Evolutionary conservation across 306 rosid species (phyloP).

Genomic region (Biancaea sappan): DNA sequence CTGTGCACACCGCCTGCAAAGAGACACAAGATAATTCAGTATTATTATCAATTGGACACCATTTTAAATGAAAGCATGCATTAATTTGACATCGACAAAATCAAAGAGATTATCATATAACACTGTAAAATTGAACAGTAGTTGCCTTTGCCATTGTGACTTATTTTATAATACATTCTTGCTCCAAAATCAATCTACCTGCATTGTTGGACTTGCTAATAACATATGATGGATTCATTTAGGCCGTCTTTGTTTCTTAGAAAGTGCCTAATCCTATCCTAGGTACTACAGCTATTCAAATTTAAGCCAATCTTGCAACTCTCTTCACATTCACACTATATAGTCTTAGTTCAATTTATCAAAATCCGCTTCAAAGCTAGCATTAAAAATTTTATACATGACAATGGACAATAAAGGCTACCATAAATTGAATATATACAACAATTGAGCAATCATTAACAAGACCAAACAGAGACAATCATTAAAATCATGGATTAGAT

Average conservation of each 20-base stretch:
- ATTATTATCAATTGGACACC: background rate
- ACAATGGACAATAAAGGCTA: constrained; percentile 1
- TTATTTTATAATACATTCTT: background rate
- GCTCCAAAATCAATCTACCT: background rate
- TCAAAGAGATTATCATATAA: background rate
- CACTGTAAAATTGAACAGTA: background rate
- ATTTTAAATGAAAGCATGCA: background rate
- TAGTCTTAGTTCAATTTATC: constrained; percentile 8
- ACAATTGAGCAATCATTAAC: background rate
- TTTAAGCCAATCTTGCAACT: background rate
- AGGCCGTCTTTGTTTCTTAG: too few species aligned
- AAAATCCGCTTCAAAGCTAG: background rate
- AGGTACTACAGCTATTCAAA: background rate
- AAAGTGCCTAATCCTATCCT: background rate
- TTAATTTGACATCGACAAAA: background rate
- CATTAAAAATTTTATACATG: background rate
- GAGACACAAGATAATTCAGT: background rate
- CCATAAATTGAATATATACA: background rate
- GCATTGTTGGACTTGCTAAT: background rate
- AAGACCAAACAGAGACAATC: background rate
- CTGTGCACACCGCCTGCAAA: constrained; percentile 97
- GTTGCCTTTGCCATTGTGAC: background rate
- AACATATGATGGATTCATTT: background rate
- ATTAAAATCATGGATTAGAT: background rate
- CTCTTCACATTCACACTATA: background rate